Conservation (phyloP, 2,329 filamentous ascomycete species). For the Sclerotinia subarctica region DNA sequence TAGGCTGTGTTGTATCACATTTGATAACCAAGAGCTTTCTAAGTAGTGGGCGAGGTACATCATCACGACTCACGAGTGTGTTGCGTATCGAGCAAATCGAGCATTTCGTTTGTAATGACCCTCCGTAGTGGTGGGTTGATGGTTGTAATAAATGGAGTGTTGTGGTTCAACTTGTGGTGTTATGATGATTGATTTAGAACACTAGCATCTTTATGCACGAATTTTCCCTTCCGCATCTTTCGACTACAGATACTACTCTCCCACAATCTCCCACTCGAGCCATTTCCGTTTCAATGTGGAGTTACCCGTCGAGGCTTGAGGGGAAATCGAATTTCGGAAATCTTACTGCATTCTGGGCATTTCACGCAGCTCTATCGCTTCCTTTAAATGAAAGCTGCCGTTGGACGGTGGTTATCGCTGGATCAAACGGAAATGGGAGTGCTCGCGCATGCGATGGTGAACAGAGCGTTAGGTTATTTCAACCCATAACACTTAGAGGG, state of each 20-base stretch:
- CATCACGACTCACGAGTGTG: no score
- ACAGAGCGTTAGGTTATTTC: not conserved
- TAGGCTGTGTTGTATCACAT: not conserved
- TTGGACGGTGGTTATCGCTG: not conserved
- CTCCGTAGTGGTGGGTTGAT: not conserved
- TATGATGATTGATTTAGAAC: not conserved
- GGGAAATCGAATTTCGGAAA: not conserved
- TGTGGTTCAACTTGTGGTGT: not conserved
- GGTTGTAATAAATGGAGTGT: not conserved
- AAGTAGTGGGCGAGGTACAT: not conserved
- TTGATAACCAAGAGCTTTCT: not conserved
- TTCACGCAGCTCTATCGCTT: no score
- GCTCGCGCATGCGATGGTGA: not conserved
- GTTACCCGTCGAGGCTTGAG: not conserved
- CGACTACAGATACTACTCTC: no score
- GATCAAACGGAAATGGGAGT: constrained; percentile 1
- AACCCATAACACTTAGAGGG: not conserved
- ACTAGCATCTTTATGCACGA: not conserved
- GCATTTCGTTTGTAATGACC: no score
- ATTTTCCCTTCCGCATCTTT: not conserved
- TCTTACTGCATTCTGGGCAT: not conserved
- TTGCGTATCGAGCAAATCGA: no score
- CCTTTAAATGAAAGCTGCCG: not conserved
- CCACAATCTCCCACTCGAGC: not conserved
- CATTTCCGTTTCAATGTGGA: not conserved